phyloP scores from a whole-genome alignment of 2,329 filamentous ascomycete genomes.

The Ilyonectria sp. region DNA sequence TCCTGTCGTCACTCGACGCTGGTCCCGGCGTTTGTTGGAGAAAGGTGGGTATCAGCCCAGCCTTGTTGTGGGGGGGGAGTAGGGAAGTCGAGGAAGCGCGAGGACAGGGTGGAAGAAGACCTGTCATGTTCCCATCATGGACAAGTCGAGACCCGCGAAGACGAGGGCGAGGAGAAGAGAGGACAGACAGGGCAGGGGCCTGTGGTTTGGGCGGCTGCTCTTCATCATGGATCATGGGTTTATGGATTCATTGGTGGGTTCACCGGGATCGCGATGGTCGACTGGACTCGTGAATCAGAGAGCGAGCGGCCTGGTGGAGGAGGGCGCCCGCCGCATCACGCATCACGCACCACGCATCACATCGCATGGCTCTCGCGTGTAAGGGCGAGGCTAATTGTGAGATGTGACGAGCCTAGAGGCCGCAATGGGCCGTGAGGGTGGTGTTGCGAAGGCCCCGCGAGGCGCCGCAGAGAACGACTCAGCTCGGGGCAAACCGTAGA shows the following conservation, averaged over 20 bases:
- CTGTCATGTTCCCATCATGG: constrained; percentile 17
- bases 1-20: constrained; percentile 25
- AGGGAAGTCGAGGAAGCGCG: neutral
- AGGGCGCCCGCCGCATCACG: constrained; percentile 21
- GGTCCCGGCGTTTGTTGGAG: constrained; percentile 28
- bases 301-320: constrained; percentile 22
- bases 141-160: constrained; percentile 10
- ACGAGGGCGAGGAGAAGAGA: constrained; percentile 8
- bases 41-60: constrained; percentile 23
- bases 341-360: constrained; percentile 27
- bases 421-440: constrained; percentile 11
- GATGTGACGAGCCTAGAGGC: constrained; percentile 30
- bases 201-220: constrained; percentile 13
- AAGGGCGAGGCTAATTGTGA: constrained; percentile 30
- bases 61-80: constrained; percentile 23
- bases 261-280: constrained; percentile 11
- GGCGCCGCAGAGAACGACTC: neutral
- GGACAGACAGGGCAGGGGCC: constrained; percentile 6
- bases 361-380: constrained; percentile 14
- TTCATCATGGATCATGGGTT: constrained; percentile 27
- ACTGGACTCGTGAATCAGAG: constrained; percentile 8
- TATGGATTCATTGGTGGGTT: constrained; percentile 25
- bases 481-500: constrained; percentile 34
- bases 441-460: constrained; percentile 7
- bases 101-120: neutral